Base-by-base conservation (phyloP, 805 yeast species). In the Teunomyces aglyptinius region DNA sequence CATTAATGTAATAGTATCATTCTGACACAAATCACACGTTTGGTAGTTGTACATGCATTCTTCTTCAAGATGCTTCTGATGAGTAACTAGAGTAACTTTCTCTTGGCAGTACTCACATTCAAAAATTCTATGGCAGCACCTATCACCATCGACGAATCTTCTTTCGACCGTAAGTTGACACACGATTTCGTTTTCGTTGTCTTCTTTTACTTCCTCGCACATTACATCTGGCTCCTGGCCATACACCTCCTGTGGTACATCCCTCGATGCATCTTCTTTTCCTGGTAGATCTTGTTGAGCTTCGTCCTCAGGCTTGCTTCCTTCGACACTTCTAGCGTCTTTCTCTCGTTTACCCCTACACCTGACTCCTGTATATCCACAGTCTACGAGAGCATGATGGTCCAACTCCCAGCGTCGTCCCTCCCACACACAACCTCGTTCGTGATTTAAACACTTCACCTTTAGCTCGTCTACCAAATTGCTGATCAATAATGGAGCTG, bases 351-450 rank as follows among this genome's bases (percentile, higher is more conserved):
- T 40, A 1, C 73, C 68, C 40, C 57, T 51, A 45, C 75, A 70
- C 20, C 20, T 20, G 1, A 70, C 68, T 0, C 75, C 74, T 2
- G 75, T 70, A 38, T 55, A 60, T 2, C 62, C 67, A 53, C 75
- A 70, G 18, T 63, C 68, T 0, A 49, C 49, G 22, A 59, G 6
- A 2, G 79, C 59, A 61, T 84, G 89, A 38, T 64, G 71, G 43
- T 74, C 73, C 5, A 83, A 55, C 44, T 76, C 74, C 85, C 88
- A 82, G 18, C 88, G 64, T 45, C 78, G 70, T 3, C 85, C 86
- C 4, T 51, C 54, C 80, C 82, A 78, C 1, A 49, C 57, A 57
- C 89, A 84, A 0, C 88, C 89, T 39, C 83, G 58, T 33, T 57
- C 64, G 5, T 52, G 42, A 53, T 80, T 78, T 42, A 82, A 67